phyloP scores from a whole-genome alignment of 1,284 basidiomycete genomes.

The Moniliella sp. region DNA sequence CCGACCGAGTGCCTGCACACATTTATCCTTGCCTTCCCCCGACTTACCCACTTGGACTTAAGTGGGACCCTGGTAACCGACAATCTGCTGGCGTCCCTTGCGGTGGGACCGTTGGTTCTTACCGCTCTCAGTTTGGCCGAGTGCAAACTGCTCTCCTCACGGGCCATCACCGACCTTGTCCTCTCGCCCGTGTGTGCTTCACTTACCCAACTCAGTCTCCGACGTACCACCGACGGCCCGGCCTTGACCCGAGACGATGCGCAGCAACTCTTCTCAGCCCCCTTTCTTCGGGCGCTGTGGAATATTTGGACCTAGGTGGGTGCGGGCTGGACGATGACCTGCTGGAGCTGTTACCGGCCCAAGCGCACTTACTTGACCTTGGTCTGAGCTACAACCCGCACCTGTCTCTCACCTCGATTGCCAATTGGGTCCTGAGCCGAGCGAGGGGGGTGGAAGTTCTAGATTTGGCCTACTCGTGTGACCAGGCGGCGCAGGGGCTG shows the following conservation, averaged over 20 bases:
- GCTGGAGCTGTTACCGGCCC: constrained; percentile 40
- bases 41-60: constrained; percentile 53
- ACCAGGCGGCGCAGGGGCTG: constrained; percentile 37
- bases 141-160: constrained; percentile 60
- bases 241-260: constrained; percentile 55
- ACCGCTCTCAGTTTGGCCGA: constrained; percentile 65
- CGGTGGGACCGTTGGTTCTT: constrained; percentile 44
- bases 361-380: constrained; percentile 48
- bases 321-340: constrained; percentile 45
- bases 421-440: constrained; percentile 49
- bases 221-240: constrained; percentile 64
- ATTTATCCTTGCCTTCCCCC: constrained; percentile 64
- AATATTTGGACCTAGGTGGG: constrained; percentile 74
- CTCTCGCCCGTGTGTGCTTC: constrained; percentile 44
- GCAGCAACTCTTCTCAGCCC: constrained; percentile 52
- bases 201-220: constrained; percentile 62
- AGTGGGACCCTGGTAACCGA: constrained; percentile 50
- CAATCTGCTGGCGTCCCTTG: constrained; percentile 51
- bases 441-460: constrained; percentile 65
- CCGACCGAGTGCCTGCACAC: constrained; percentile 51
- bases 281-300: constrained; percentile 57
- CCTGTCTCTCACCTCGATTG: constrained; percentile 48
- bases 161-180: constrained; percentile 52
- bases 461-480: constrained; percentile 50
- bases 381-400: constrained; percentile 55